These are phyloP conservation scores for Geranium rotundifolium DNA, from an alignment of 345 rosid genomes.

Conservation along the genomic window DNA sequence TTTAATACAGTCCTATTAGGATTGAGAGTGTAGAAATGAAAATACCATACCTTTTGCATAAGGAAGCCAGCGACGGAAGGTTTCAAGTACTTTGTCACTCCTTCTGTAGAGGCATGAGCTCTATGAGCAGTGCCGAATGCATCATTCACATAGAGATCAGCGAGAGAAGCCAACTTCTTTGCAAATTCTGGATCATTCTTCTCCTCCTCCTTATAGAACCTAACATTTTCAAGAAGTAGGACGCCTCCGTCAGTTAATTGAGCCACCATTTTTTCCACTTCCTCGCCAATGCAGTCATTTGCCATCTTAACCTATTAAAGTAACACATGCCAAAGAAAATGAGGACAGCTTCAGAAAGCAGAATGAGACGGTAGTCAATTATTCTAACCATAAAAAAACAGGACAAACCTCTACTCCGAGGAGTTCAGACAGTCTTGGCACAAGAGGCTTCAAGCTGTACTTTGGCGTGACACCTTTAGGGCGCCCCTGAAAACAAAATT, in stretches of 20 bases:
- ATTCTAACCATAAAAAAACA: not conserved
- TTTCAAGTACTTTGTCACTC: constrained; percentile 77
- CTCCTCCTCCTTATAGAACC: constrained; percentile 90
- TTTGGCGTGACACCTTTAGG: constrained; percentile 93
- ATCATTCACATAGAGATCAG: constrained; percentile 83
- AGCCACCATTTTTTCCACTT: constrained; percentile 73
- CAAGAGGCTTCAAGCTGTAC: constrained; percentile 84
- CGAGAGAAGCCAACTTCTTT: constrained; percentile 84
- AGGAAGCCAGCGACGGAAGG: constrained; percentile 97
- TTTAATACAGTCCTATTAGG: too few relatives aligned
- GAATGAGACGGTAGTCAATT: not conserved
- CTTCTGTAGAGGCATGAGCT: constrained; percentile 97
- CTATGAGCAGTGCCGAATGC: constrained; percentile 96
- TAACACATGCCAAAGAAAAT: not conserved
- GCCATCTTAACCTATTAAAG: constrained; percentile 45
- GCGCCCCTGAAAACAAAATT: constrained; percentile 47
- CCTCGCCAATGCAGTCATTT: constrained; percentile 82
- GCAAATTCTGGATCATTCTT: constrained; percentile 91
- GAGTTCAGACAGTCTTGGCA: constrained; percentile 69
- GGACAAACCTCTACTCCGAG: constrained; percentile 64
- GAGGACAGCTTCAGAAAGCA: not conserved
- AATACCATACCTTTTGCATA: constrained; percentile 61
- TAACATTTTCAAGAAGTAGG: constrained; percentile 78
- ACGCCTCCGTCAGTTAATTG: constrained; percentile 79
- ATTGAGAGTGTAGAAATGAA: not conserved